Evolutionary conservation across 176 grass and related monocot genomes (phyloP).

Genomic region (Carex pumila): DNA sequence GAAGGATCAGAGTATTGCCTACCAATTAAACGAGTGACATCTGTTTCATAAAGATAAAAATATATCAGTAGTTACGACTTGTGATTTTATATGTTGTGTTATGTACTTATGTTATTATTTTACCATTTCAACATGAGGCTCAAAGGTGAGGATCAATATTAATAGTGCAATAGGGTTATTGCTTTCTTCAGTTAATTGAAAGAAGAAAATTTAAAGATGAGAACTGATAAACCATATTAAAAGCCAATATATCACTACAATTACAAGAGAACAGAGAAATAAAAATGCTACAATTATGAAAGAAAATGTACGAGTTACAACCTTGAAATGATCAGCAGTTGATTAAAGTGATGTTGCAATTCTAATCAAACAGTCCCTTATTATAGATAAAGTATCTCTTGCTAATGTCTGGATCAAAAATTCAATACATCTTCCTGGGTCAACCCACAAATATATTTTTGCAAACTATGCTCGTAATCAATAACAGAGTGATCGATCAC

Average conservation of each 20-base stretch:
- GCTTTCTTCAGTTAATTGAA: not conserved
- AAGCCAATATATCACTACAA: too few relatives aligned
- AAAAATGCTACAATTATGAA: not conserved
- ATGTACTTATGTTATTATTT: not conserved
- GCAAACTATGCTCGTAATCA: too few relatives aligned
- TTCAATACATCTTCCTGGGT: too few relatives aligned
- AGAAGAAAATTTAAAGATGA: not conserved
- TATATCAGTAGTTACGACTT: not conserved
- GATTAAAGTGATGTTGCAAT: too few relatives aligned
- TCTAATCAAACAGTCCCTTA: too few relatives aligned
- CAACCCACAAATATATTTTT: too few relatives aligned
- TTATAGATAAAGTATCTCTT: too few relatives aligned
- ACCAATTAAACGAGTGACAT: slow-evolving; percentile 36
- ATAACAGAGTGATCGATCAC: too few relatives aligned
- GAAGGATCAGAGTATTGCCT: slow-evolving; percentile 16
- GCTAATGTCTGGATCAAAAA: too few relatives aligned
- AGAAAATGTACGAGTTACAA: too few relatives aligned
- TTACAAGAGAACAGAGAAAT: not conserved
- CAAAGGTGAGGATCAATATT: not conserved
- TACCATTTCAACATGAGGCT: not conserved
- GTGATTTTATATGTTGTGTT: too few relatives aligned
- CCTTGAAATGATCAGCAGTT: too few relatives aligned
- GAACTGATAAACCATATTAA: not conserved
- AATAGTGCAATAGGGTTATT: not conserved
- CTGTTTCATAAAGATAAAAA: slow-evolving; percentile 2